These are phyloP conservation scores for Lobosporangium transversale DNA, from an alignment of 192 early-diverging fungal genomes.

Conservation along the genomic window DNA sequence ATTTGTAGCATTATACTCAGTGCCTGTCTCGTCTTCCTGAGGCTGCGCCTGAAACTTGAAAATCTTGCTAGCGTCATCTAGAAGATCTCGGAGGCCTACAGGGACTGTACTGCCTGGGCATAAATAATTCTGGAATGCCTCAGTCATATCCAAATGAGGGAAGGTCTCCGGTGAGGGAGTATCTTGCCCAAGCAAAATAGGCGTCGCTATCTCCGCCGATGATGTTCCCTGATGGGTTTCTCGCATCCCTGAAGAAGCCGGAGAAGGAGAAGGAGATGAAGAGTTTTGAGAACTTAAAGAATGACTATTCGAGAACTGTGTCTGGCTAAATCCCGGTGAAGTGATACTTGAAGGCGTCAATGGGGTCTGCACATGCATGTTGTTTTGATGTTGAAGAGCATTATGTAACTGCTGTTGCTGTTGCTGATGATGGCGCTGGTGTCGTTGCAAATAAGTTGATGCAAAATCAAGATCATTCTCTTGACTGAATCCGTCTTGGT, in stretches of 20 bases:
- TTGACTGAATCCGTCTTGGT: constrained; percentile 45
- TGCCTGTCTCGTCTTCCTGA: neutral
- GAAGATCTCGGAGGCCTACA: constrained; percentile 14
- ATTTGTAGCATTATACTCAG: no score
- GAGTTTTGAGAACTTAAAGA: neutral
- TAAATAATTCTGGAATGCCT: constrained; percentile 18
- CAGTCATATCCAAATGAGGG: constrained; percentile 14
- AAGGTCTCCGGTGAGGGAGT: constrained; percentile 32
- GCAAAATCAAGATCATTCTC: constrained; percentile 41
- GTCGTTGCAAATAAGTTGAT: constrained; percentile 28
- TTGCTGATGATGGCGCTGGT: constrained; percentile 36
- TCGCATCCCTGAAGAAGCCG: neutral
- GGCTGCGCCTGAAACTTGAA: constrained; percentile 22
- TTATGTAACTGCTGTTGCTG: constrained; percentile 27
- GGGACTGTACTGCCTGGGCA: constrained; percentile 16
- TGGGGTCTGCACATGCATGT: neutral
- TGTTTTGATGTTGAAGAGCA: constrained; percentile 9
- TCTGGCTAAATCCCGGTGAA: neutral
- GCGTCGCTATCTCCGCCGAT: neutral
- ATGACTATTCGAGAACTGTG: no score
- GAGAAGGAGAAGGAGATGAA: neutral
- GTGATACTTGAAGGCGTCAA: neutral
- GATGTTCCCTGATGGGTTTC: neutral
- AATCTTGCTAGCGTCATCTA: constrained; percentile 25
- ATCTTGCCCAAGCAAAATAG: constrained; percentile 5